Base-by-base conservation (phyloP, 176 grass and related monocot species). In the Aegilops sharonensis region DNA sequence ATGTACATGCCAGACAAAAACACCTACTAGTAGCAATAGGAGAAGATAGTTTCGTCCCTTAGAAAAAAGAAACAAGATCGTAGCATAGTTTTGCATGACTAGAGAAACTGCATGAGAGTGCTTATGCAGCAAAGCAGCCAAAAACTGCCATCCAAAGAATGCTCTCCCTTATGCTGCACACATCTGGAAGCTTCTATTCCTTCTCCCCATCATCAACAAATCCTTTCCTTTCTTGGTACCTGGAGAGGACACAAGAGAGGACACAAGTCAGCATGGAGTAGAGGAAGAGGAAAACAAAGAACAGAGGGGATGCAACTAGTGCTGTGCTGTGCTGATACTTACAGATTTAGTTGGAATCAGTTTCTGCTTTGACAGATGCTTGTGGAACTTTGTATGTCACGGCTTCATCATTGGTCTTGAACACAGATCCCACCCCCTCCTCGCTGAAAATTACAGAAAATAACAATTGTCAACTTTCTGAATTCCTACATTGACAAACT, bases 141-240 rank as follows among this genome's bases (percentile, higher is more conserved):
- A 72, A 80, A 52, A 63, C 39, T 20, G 27, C 12, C 1, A 11
- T 45, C 43, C 24, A 52, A 39, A n/a, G 57, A 75, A 75, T 29
- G 12, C 68, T 81, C 78, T 74, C 68, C 40, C 50, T 81, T 81
- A 74, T 50, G 78, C 78, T 74, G 85, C 39, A 87, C 57, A 65
- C 2, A 81, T 64, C 78, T 37, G 56, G 70, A 81, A 81, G 69
- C 68, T 74, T 81, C 56, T 81, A 50, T 75, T 65, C 32, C 40
- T 75, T 45, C 37, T 5, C 23, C 14, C 23, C 14, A 7, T 36
- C 82, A 84, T 79, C 76, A 57, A 11, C 8, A 12, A 80, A 74
- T 64, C 29, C 17, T 65, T 34, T 17, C 85, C 68, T 32, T 34
- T 14, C 8, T 71, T 80, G 40, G 40, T 10, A 42, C 9, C 40